A percentile compares a stretch with the other conserved stretches of the same genome.
Evolutionary conservation across 2,329 filamentous ascomycete species (phyloP).

Genomic region (Diaporthe ampelina): DNA sequence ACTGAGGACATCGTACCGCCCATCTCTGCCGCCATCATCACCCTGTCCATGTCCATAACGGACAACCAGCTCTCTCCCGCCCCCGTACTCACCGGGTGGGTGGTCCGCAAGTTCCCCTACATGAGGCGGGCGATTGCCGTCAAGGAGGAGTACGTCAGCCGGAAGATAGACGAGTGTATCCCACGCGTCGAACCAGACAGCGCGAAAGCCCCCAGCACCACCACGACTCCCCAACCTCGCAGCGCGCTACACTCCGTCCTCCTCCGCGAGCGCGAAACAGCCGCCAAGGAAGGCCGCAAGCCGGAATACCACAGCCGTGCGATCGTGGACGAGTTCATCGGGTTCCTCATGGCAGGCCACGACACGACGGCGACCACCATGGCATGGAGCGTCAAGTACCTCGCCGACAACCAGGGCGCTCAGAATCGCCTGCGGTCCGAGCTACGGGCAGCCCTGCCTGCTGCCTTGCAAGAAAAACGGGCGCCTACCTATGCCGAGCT

Average conservation of each 20-base stretch:
- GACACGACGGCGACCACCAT: slow-evolving; percentile 51
- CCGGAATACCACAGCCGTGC: slow-evolving; percentile 45
- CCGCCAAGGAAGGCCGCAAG: slow-evolving; percentile 46
- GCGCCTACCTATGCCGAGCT: slow-evolving; percentile 51
- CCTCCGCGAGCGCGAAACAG: slow-evolving; percentile 49
- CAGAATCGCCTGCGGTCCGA: slow-evolving; percentile 44
- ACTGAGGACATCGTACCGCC: slow-evolving; percentile 43
- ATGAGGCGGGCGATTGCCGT: slow-evolving; percentile 48
- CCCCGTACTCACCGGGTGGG: slow-evolving; percentile 48
- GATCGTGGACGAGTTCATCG: slow-evolving; percentile 49
- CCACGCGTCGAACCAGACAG: slow-evolving; percentile 43
- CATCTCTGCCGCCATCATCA: slow-evolving; percentile 47
- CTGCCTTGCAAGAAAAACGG: slow-evolving; percentile 43
- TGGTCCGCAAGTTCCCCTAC: slow-evolving; percentile 47
- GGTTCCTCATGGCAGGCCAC: slow-evolving; percentile 51
- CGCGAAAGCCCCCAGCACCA: neutral
- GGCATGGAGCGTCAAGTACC: slow-evolving; percentile 47
- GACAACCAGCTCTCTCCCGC: slow-evolving; percentile 49
- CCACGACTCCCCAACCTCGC: slow-evolving; percentile 32
- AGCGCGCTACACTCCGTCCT: slow-evolving; percentile 53
- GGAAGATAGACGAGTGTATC: slow-evolving; percentile 45
- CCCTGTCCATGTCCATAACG: slow-evolving; percentile 47
- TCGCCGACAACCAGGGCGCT: slow-evolving; percentile 45
- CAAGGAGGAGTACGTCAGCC: slow-evolving; percentile 49
- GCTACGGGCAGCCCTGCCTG: slow-evolving; percentile 47